phyloP scores from a whole-genome alignment of 805 yeast genomes.

The Metschnikowia baotianmanensis region DNA sequence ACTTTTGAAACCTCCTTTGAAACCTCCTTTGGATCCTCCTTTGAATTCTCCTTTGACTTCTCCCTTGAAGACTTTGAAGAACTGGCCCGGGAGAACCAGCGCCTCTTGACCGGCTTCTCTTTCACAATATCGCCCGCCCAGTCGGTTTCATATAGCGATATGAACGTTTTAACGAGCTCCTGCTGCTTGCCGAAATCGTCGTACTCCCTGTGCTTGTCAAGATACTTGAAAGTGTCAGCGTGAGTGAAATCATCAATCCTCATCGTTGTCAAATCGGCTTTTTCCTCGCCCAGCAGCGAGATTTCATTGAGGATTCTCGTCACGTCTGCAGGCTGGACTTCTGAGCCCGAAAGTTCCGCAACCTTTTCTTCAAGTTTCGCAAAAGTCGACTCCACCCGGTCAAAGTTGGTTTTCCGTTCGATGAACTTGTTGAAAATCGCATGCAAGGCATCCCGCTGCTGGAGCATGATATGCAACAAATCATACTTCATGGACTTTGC shows the following conservation, averaged over 20 bases:
- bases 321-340: slow-evolving; percentile 13
- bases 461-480: slow-evolving; percentile 28
- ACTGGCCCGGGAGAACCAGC: too few species aligned
- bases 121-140: slow-evolving; percentile 12
- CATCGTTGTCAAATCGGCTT: slow-evolving; percentile 6
- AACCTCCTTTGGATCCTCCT: too few species aligned
- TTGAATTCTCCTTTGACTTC: too few species aligned
- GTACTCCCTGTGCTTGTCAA: slow-evolving; percentile 8
- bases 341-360: slow-evolving; percentile 20
- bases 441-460: slow-evolving; percentile 23
- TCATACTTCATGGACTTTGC: slow-evolving; percentile 29
- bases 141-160: slow-evolving; percentile 8
- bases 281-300: slow-evolving; percentile 9
- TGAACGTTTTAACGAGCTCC: slow-evolving; percentile 11
- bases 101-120: background rate
- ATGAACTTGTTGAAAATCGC: slow-evolving; percentile 18
- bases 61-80: too few species aligned
- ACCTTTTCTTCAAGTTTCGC: slow-evolving; percentile 15
- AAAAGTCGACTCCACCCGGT: slow-evolving; percentile 15
- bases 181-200: slow-evolving; percentile 8
- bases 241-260: slow-evolving; percentile 14
- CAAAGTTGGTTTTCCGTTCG: slow-evolving; percentile 13
- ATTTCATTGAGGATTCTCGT: slow-evolving; percentile 11
- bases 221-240: slow-evolving; percentile 22
- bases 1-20: too few species aligned